Evolutionary conservation across 208 protist species (phyloP), one percentile per base, ranked within the genome.

Genomic region (Endotrypanum monterogeii): DNA sequence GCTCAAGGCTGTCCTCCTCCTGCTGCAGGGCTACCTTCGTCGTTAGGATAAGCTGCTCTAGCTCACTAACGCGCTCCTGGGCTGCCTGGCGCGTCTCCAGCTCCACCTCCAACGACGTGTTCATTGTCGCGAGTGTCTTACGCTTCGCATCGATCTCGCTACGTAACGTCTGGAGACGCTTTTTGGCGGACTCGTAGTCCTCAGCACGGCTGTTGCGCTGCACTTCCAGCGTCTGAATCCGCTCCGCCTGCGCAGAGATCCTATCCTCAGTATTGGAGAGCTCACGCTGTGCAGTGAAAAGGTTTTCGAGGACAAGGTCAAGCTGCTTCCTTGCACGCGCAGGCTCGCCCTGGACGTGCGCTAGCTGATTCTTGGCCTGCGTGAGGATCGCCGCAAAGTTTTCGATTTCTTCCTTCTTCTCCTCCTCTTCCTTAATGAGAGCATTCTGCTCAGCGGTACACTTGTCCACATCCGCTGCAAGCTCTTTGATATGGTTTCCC

Each of bases 51-150:
- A 96, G 85, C 20, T 88, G 77, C 23, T 95, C 91, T 30, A 95
- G 79, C 68, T 95, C 83, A 20, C 68, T 71, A 18, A 93, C 82
- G 46, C 93, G 85, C 71, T 91, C 85, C 57, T 96, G 85, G 50
- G 88, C 90, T 14, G 79, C 73, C 61, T 94, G 84, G 23, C 88
- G 88, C 67, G 88, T 85, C 71, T 96, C 89, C 55, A 87, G 60
- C 58, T 97, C 93, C 51, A 89, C 86, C 76, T 93, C 89, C 12
- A 97, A 74, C 12, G 91, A 93, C 30, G 86, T 87, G 73, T 89
- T 95, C 57, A 97, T 84, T 9, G 89, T 96, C 55, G 90, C 90
- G n/a, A 98, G 80, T 8, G 92, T 91, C 73, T 94, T 92, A 46
- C 90, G 89, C 76, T 94, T 95, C 37, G 90, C 82, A 7, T 94